A percentile compares a stretch with the other conserved stretches of the same genome.
Conservation (phyloP, 2,329 filamentous ascomycete genomes). For the Myriosclerotinia curreyana region DNA sequence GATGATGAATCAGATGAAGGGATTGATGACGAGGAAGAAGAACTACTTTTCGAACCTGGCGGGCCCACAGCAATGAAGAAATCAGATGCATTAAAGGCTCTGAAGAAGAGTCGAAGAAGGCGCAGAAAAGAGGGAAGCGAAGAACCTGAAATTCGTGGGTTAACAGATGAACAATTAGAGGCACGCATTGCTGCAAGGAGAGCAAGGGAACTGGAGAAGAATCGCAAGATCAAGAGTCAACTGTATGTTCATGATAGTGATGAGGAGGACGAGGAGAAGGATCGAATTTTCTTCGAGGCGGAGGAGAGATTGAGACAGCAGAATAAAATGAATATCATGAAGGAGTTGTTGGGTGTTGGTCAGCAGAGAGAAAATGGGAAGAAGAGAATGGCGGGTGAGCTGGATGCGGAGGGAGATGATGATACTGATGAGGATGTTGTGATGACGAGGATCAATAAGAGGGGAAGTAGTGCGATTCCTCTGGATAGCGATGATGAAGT, state of each 20-base stretch:
- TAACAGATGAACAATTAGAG: conserved; percentile 62
- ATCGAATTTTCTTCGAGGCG: conserved; percentile 71
- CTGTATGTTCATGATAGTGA: conserved; percentile 80
- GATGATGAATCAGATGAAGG: conserved; percentile 69
- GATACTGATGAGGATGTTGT: conserved; percentile 38
- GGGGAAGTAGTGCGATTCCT: conserved; percentile 23
- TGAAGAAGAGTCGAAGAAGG: conserved; percentile 58
- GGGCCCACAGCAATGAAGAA: conserved; percentile 58
- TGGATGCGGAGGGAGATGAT: conserved; percentile 25
- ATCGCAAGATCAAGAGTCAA: conserved; percentile 77
- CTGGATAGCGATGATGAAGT: conserved; percentile 38
- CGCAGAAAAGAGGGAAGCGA: conserved; percentile 39
- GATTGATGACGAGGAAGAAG: conserved; percentile 49
- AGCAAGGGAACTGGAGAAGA: conserved; percentile 72
- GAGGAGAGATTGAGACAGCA: conserved; percentile 66
- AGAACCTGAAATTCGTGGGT: conserved; percentile 45
- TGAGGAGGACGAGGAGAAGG: conserved; percentile 78
- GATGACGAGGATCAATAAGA: conserved; percentile 24
- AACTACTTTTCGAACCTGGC: conserved; percentile 66
- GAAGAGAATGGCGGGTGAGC: conserved; percentile 27
- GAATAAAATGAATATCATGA: conserved; percentile 35
- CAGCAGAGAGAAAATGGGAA: conserved; percentile 26
- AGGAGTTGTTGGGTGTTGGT: conserved; percentile 33
- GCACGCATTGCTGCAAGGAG: conserved; percentile 57
- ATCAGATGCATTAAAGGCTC: conserved; percentile 52